Base-by-base conservation (phyloP, 1,284 basidiomycete genomes). In the Moniliella sp. region DNA sequence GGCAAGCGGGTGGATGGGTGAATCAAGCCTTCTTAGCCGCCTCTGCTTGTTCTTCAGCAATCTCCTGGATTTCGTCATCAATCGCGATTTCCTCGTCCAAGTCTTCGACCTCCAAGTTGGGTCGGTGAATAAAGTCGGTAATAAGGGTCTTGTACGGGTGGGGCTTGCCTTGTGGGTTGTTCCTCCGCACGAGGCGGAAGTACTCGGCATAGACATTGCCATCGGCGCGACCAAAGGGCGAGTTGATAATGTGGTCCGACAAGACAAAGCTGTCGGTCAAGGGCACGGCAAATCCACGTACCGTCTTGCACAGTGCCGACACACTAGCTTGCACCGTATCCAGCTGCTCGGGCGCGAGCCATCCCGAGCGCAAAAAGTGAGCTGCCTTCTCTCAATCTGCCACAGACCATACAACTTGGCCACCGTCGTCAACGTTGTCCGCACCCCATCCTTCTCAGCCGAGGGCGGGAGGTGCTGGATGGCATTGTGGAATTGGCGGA, bases 361-460 rank as follows among this genome's bases (percentile, higher is more conserved):
- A 69, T 31, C 64, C 65, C 37, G 45, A 48, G 28, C 51, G 51
- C 17, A 70, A 58, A 62, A 70, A 69, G 46, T 64, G 63, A 18
- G 62, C 66, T 28, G 66, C 66, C 54, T 68, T 66, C 62, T 70
- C 68, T 70, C 69, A 43, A 69, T 64, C 48, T 66, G 64, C 66
- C 67, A 69, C 9, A 68, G 55, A n/a, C 67, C 56, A 36, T 59
- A 59, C n/a, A n/a, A n/a, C n/a, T n/a, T n/a, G n/a, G n/a, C n/a
- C n/a, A n/a, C n/a, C n/a, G n/a, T n/a, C n/a, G n/a, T n/a, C n/a
- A n/a, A n/a, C n/a, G n/a, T n/a, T n/a, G n/a, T n/a, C n/a, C n/a
- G n/a, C n/a, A n/a, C n/a, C n/a, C n/a, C n/a, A n/a, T n/a, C n/a
- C n/a, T n/a, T n/a, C n/a, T n/a, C n/a, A n/a, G n/a, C n/a, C n/a